phyloP scores from a whole-genome alignment of 345 rosid species.

The Euphorbia peplus region DNA sequence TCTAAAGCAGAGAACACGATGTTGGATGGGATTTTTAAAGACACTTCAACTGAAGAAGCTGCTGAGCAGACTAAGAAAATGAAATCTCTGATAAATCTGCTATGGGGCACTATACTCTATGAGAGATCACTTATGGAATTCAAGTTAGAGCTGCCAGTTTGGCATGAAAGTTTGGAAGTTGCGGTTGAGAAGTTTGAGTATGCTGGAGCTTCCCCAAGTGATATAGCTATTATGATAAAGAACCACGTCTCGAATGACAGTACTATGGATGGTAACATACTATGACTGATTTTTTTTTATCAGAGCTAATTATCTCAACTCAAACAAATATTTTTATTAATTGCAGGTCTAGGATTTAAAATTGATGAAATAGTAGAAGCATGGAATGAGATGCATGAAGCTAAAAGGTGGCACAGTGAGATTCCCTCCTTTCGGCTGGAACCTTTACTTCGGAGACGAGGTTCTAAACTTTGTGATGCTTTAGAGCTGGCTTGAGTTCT shows the following conservation, averaged over 20 bases:
- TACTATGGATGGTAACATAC: slow-evolving; percentile 55
- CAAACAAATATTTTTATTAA: slow-evolving; percentile 4
- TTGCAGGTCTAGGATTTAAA: slow-evolving; percentile 60
- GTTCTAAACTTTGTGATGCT: slow-evolving; percentile 46
- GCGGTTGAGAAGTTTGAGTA: slow-evolving; percentile 75
- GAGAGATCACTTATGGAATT: slow-evolving; percentile 83
- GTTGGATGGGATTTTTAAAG: slow-evolving; percentile 40
- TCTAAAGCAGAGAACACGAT: slow-evolving; percentile 28
- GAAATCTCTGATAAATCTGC: slow-evolving; percentile 66
- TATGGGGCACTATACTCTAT: slow-evolving; percentile 80
- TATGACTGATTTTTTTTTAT: not conserved
- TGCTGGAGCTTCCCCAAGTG: slow-evolving; percentile 64
- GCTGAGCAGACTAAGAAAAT: slow-evolving; percentile 40
- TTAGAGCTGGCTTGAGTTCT: slow-evolving; percentile 41
- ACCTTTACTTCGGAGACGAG: slow-evolving; percentile 59
- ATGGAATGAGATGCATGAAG: slow-evolving; percentile 77
- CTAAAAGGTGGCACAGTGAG: slow-evolving; percentile 53
- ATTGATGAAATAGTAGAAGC: slow-evolving; percentile 73
- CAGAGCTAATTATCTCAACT: slow-evolving; percentile 10
- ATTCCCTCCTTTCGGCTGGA: slow-evolving; percentile 65
- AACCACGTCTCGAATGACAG: slow-evolving; percentile 53
- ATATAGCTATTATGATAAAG: slow-evolving; percentile 55
- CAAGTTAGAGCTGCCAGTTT: slow-evolving; percentile 62
- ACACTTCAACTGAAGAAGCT: slow-evolving; percentile 47
- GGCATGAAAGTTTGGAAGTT: slow-evolving; percentile 72